These are phyloP conservation scores for Pittosporum tobira DNA, from an alignment of 129 eudicot species.

Conservation along the genomic window DNA sequence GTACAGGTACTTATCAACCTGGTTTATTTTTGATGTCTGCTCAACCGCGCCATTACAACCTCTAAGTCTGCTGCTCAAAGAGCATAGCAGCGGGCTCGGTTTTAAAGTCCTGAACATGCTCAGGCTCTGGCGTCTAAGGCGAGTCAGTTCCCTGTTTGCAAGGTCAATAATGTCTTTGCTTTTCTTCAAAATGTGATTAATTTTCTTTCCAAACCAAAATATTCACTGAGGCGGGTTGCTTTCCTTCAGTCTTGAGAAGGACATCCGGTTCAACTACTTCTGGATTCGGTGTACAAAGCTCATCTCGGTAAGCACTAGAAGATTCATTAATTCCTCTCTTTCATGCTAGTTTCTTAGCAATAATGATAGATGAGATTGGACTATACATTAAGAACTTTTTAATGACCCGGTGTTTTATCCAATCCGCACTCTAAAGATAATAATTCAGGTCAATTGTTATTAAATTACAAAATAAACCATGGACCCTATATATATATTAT, in stretches of 20 bases:
- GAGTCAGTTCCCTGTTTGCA: constrained; percentile 96
- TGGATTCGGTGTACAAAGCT: constrained; percentile 93
- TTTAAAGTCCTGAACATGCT: constrained; percentile 80
- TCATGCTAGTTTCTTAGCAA: no score
- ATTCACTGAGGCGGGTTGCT: constrained; percentile 3
- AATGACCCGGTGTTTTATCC: no score
- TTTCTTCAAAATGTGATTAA: neutral
- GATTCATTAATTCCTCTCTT: neutral
- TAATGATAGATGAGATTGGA: no score
- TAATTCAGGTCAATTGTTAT: no score
- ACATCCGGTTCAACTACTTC: constrained; percentile 87
- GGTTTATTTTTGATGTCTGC: constrained; percentile 92
- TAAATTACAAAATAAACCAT: no score
- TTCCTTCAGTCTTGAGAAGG: constrained; percentile 53
- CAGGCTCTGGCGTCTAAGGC: constrained; percentile 91
- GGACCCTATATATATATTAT: no score
- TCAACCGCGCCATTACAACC: constrained; percentile 81
- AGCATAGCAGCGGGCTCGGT: constrained; percentile 53
- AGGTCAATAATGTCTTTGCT: constrained; percentile 37
- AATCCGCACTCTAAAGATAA: no score
- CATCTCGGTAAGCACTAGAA: constrained; percentile 47
- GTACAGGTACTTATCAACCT: constrained; percentile 88
- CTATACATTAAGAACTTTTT: no score
- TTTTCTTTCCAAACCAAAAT: neutral
- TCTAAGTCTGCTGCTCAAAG: constrained; percentile 66